Evolutionary conservation across 2,329 filamentous ascomycete species (phyloP), one percentile per base, ranked within the genome.

Genomic region (Trichoderma gracile): DNA sequence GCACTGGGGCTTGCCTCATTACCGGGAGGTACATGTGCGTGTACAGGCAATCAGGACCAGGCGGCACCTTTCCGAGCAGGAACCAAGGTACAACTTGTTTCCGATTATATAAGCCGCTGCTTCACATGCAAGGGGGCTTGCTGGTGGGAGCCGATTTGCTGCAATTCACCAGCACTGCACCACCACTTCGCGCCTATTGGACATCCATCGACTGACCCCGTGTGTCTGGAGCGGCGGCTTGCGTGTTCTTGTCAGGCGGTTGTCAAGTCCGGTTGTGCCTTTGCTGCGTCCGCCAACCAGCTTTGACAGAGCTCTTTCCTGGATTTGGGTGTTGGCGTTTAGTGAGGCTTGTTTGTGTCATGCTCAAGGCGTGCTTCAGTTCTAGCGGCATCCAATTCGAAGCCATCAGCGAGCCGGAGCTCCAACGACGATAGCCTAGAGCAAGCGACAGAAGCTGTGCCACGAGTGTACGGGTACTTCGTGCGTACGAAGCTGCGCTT

Each of bases 391-490:
- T 53, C 33, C 23, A 33, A 14, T 47, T 15, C 17, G 15, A 27
- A 23, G 33, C 56, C 6, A 43, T 49, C 47, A 1, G 7, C 33
- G 47, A 3, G 19, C 17, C 15, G 46, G 45, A 60, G 30, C 46
- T 17, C 46, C 27, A 27, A 40, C n/a, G 42, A 21, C 38, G 14
- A 45, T 23, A 53, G 25, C n/a, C 30, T 17, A 17, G 33, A 30
- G 40, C 30, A 38, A 49, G 57, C 49, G 46, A 38, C 40, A 33
- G 10, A 50, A 54, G 58, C 58, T 54, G 49, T 54, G 54, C 58
- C 19, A 38, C 49, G 9, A 45, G 21, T 17, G 38, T 33, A 19
- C 9, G 33, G 33, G 15, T 23, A 38, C 33, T 38, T 38, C 14
- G 33, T 38, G 3, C 45, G 47, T 38, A 5, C 45, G 47, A 38